Evolutionary conservation across 257 asterid species (phyloP).

Genomic region (Capsicum pubescens): DNA sequence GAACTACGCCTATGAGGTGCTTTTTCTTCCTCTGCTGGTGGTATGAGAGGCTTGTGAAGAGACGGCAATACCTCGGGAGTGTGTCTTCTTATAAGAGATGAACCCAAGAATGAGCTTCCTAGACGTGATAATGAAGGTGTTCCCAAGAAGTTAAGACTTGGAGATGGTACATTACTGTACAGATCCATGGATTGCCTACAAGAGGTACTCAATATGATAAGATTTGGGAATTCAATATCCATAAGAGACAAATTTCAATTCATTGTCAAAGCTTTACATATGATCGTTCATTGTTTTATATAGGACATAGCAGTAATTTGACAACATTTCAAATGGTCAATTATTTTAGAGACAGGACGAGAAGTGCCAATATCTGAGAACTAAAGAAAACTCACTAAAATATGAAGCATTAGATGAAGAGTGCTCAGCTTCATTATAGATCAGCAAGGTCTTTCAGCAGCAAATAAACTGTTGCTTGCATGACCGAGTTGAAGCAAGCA

Average conservation of each 20-base stretch:
- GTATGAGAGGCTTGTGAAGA: slow-evolving; percentile 74
- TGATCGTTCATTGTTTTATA: neutral
- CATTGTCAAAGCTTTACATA: neutral
- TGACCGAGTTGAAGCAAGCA: neutral
- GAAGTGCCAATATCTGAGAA: neutral
- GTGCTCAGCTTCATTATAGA: neutral
- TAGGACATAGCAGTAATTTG: neutral
- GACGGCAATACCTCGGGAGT: slow-evolving; percentile 83
- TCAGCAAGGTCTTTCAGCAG: slow-evolving; percentile 1
- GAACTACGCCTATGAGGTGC: slow-evolving; percentile 65
- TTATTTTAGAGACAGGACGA: neutral
- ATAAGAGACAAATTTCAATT: neutral
- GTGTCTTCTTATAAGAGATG: slow-evolving; percentile 71
- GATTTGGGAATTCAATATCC: neutral
- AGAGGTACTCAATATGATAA: slow-evolving; percentile 31
- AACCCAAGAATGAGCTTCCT: slow-evolving; percentile 78
- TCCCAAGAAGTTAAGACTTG: slow-evolving; percentile 80
- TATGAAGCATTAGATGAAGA: neutral
- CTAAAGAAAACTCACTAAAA: neutral
- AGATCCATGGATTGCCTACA: slow-evolving; percentile 93
- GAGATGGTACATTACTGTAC: slow-evolving; percentile 88
- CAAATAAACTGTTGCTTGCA: slow-evolving; percentile 16
- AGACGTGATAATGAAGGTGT: slow-evolving; percentile 67
- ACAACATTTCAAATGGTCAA: slow-evolving; percentile 8
- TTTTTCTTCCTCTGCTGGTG: slow-evolving; percentile 50